phyloP scores from a whole-genome alignment of 2,329 filamentous ascomycete species.

The Geoglossum cookeanum region DNA sequence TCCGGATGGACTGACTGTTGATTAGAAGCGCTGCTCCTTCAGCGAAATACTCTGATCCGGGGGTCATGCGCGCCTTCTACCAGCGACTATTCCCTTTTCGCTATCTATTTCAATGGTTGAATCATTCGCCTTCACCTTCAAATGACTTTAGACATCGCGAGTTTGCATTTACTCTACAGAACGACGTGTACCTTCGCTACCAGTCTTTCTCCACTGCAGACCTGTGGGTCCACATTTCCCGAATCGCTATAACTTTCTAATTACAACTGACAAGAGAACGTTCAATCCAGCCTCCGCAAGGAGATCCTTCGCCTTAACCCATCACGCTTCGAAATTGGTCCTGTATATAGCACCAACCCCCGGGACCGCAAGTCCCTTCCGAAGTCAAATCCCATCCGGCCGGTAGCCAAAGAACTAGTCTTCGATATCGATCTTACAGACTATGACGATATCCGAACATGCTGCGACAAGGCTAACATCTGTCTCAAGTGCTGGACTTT shows the following conservation, averaged over 20 bases:
- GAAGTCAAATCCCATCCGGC: constrained; percentile 65
- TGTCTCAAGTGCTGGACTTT: constrained; percentile 92
- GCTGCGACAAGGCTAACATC: constrained; percentile 84
- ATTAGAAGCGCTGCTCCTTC: constrained; percentile 15
- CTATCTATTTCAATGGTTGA: constrained; percentile 92
- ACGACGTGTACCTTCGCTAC: constrained; percentile 83
- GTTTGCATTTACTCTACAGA: constrained; percentile 87
- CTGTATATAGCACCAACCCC: constrained; percentile 88
- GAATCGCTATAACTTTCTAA: not conserved
- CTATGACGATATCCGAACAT: constrained; percentile 92
- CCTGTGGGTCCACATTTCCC: constrained; percentile 23
- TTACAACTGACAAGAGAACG: not conserved
- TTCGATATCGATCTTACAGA: constrained; percentile 99
- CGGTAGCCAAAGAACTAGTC: constrained; percentile 80
- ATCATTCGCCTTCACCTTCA: constrained; percentile 71
- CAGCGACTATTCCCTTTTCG: constrained; percentile 90
- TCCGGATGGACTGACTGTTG: not conserved
- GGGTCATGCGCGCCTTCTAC: constrained; percentile 85
- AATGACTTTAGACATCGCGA: constrained; percentile 85
- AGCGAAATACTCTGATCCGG: constrained; percentile 44
- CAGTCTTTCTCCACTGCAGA: constrained; percentile 57
- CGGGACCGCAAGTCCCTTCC: constrained; percentile 77
- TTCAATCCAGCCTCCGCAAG: constrained; percentile 43
- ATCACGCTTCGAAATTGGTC: constrained; percentile 92
- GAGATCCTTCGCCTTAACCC: constrained; percentile 78